Evolutionary conservation across 2,329 filamentous ascomycete species (phyloP).

Genomic region (Aspergillus phoenicis): DNA sequence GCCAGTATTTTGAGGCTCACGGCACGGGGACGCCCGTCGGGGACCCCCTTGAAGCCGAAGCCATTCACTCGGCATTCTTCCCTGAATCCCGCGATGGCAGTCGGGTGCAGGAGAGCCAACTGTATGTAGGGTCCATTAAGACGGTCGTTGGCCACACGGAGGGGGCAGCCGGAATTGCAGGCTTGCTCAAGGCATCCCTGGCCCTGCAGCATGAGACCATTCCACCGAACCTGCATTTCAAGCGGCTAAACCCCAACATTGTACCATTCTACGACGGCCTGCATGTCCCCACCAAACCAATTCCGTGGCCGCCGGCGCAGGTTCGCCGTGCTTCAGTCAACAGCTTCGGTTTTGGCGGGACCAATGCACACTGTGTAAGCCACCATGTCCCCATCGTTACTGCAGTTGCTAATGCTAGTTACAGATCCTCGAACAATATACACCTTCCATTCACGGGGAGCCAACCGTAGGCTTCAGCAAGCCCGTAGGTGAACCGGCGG

Average conservation of each 20-base stretch:
- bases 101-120: not conserved
- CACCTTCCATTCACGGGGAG: too few species aligned
- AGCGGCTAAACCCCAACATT: slow-evolving; percentile 18
- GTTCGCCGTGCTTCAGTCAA: not conserved
- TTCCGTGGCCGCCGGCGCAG: not conserved
- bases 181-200: slow-evolving; percentile 23
- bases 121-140: not conserved
- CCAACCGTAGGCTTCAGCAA: too few species aligned
- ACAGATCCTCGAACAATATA: too few species aligned
- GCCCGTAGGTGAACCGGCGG: too few species aligned
- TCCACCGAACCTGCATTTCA: slow-evolving; percentile 45
- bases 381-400: not conserved
- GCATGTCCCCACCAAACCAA: not conserved
- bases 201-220: slow-evolving; percentile 41
- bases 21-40: slow-evolving; percentile 42
- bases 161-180: not conserved
- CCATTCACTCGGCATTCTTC: slow-evolving; percentile 3
- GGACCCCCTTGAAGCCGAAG: slow-evolving; percentile 32
- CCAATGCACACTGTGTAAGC: not conserved
- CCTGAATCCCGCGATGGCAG: not conserved
- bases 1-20: slow-evolving; percentile 46
- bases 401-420: not conserved
- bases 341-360: not conserved
- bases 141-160: not conserved
- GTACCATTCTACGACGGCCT: not conserved